Conservation (phyloP, 768 basidiomycete species). For the Kwoniella sp. region DNA sequence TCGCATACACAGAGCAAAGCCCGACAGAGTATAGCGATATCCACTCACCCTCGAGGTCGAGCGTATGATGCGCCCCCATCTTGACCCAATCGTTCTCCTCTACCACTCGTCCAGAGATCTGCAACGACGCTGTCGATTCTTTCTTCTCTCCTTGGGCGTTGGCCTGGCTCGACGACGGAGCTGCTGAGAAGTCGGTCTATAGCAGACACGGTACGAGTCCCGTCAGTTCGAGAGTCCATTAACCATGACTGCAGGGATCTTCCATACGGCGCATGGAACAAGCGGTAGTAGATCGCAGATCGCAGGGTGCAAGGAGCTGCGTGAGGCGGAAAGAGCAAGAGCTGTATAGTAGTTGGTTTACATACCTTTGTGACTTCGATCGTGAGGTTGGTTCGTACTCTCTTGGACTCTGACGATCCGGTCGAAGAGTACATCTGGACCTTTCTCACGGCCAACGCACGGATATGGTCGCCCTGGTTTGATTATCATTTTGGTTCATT, state of each 20-base stretch:
- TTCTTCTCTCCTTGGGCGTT: conserved; percentile 51
- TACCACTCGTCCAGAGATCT: conserved; percentile 82
- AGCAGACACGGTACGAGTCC: no score
- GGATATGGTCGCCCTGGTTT: conserved; percentile 78
- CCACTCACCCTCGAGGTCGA: conserved; percentile 73
- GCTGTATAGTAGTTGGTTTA: no score
- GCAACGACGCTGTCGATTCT: conserved; percentile 62
- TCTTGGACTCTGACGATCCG: conserved; percentile 88
- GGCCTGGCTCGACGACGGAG: conserved; percentile 59
- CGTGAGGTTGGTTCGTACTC: conserved; percentile 82
- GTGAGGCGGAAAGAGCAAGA: no score
- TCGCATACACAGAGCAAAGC: conserved; percentile 1
- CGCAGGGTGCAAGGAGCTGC: background rate
- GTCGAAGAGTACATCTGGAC: conserved; percentile 88
- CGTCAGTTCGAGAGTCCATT: no score
- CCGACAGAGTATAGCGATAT: no score
- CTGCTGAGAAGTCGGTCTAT: conserved; percentile 69
- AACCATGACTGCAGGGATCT: no score
- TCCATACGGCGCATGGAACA: no score
- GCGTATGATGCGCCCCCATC: conserved; percentile 89
- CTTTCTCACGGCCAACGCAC: conserved; percentile 84
- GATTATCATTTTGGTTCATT: no score
- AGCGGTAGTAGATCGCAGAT: background rate
- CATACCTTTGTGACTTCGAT: conserved; percentile 73
- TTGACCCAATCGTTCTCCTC: conserved; percentile 86